These are phyloP conservation scores for Tetragonia tetragonoides DNA, from an alignment of 148 eudicot species.

Conservation along the genomic window DNA sequence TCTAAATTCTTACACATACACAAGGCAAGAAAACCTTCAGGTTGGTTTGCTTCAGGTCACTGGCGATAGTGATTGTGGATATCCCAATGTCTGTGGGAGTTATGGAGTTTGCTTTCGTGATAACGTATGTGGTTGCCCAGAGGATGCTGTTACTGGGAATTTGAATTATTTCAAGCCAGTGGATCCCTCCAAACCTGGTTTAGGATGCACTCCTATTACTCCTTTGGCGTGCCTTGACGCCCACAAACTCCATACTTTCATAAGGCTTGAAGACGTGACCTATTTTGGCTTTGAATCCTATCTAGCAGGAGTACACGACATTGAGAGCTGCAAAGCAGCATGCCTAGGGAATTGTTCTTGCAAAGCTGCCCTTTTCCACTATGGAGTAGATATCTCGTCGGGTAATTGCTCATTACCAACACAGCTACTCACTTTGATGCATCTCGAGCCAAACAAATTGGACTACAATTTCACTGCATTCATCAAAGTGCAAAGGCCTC, in stretches of 20 bases:
- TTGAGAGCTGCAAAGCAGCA: background rate
- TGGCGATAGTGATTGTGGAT: background rate
- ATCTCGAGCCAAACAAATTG: background rate
- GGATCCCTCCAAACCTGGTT: background rate
- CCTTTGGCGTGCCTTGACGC: background rate
- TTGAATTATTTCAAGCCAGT: background rate
- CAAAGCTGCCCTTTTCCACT: background rate
- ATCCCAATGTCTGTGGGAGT: background rate
- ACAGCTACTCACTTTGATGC: background rate
- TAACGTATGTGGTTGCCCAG: background rate
- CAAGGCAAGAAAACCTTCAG: background rate
- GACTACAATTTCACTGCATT: background rate
- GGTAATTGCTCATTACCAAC: background rate
- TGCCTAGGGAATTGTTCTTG: background rate
- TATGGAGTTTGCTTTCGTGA: conserved; percentile 2
- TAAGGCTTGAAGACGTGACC: background rate
- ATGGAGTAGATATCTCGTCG: background rate
- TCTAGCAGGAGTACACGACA: background rate
- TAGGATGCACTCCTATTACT: background rate
- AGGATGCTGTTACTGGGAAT: background rate
- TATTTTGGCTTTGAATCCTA: background rate
- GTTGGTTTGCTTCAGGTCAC: background rate
- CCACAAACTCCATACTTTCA: background rate
- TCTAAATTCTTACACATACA: background rate
- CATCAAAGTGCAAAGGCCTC: background rate